Percentiles rank a stretch among this genome's conserved stretches.
phyloP scores from a whole-genome alignment of 768 basidiomycete species.

The Exsudoporus frostii region DNA sequence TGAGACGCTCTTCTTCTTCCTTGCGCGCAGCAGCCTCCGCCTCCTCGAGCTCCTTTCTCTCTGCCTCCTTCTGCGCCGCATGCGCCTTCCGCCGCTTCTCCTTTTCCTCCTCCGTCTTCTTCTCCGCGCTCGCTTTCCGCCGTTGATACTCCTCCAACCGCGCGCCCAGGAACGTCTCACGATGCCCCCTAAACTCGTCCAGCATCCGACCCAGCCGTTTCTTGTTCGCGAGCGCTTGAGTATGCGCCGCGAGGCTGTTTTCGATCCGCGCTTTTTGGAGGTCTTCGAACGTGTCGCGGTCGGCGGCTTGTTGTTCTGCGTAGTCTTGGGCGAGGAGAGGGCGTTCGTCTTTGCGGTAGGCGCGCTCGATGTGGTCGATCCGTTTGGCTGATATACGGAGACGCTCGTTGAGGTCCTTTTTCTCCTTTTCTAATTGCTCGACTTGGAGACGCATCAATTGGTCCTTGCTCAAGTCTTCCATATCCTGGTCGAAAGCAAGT shows the following conservation, averaged over 20 bases:
- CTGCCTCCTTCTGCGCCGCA: slow-evolving; percentile 56
- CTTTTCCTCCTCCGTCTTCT: slow-evolving; percentile 85
- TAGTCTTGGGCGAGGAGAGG: slow-evolving; percentile 86
- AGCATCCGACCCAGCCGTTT: slow-evolving; percentile 67
- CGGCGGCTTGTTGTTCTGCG: slow-evolving; percentile 74
- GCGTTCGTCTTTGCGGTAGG: slow-evolving; percentile 89
- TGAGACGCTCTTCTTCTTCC: slow-evolving; percentile 42
- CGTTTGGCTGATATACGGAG: slow-evolving; percentile 83
- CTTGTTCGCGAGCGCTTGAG: slow-evolving; percentile 73
- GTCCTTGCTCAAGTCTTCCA: slow-evolving; percentile 83
- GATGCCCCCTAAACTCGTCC: slow-evolving; percentile 59
- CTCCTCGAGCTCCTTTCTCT: slow-evolving; percentile 33
- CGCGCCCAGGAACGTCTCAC: slow-evolving; percentile 51
- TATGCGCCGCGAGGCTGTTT: slow-evolving; percentile 52
- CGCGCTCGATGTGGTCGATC: slow-evolving; percentile 93
- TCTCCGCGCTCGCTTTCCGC: slow-evolving; percentile 47
- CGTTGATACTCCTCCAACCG: slow-evolving; percentile 65
- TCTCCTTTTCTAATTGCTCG: slow-evolving; percentile 95
- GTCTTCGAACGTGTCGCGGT: slow-evolving; percentile 65
- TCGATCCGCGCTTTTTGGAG: slow-evolving; percentile 59
- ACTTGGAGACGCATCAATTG: slow-evolving; percentile 88
- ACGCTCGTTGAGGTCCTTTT: slow-evolving; percentile 78
- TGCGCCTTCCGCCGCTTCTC: slow-evolving; percentile 58
- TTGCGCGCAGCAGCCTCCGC: slow-evolving; percentile 15
- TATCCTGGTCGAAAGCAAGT: slow-evolving; percentile 45